Conservation (phyloP, 2,329 filamentous ascomycete genomes). For the Alternaria infectoria region DNA sequence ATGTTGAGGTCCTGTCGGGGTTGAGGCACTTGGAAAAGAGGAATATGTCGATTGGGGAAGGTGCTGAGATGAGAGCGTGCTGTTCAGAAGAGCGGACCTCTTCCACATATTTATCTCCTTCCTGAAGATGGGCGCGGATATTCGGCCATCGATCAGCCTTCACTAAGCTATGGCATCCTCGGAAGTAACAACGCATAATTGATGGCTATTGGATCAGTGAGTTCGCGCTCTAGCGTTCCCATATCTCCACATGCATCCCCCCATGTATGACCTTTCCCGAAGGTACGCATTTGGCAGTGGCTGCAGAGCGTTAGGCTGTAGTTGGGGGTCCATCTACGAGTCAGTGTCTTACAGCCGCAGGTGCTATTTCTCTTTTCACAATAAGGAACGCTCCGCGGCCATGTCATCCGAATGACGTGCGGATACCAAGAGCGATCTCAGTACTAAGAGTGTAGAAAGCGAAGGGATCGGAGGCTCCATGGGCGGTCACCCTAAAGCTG, state of each 20-base stretch:
- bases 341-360: background rate
- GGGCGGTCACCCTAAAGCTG: background rate
- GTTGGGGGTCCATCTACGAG: background rate
- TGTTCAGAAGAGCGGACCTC: background rate
- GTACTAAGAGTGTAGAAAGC: background rate
- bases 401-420: background rate
- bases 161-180: background rate
- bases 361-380: background rate
- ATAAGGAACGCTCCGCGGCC: background rate
- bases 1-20: constrained; percentile 15
- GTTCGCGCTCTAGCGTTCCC: background rate
- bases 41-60: background rate
- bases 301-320: background rate
- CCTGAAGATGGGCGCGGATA: background rate
- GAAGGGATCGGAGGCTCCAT: background rate
- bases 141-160: background rate
- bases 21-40: background rate
- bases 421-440: background rate
- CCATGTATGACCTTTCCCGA: background rate
- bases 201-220: background rate
- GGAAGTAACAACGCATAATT: background rate
- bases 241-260: background rate
- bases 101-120: background rate
- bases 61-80: background rate
- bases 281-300: background rate